A percentile compares a stretch with the other conserved stretches of the same genome.
Evolutionary conservation across 306 rosid species (phyloP).

Genomic region (Sechiopsis laciniata): DNA sequence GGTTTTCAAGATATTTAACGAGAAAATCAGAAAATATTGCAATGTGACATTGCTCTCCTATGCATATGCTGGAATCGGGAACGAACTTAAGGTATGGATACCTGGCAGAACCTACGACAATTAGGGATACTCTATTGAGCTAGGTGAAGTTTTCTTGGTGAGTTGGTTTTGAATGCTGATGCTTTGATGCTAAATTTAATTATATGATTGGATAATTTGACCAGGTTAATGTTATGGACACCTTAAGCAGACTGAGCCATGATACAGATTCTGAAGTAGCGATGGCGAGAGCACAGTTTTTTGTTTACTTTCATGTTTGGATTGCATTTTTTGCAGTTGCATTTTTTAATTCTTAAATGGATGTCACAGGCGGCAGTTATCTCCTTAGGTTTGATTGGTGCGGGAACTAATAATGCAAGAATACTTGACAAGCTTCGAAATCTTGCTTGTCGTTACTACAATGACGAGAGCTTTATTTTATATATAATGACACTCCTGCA

Average conservation of each 20-base stretch:
- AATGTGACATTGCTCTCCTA: conserved; percentile 92
- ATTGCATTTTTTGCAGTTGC: conserved; percentile 8
- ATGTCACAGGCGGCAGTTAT: conserved; percentile 81
- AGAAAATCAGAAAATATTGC: conserved; percentile 82
- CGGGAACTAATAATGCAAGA: conserved; percentile 97
- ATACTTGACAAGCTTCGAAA: conserved; percentile 97
- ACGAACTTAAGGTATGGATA: conserved; percentile 66
- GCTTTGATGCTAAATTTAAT: conserved; percentile 10
- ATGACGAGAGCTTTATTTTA: conserved; percentile 87
- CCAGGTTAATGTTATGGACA: conserved; percentile 98
- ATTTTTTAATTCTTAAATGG: conserved; percentile 23
- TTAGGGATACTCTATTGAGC: neutral
- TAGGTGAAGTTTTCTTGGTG: neutral
- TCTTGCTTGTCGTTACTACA: conserved; percentile 93
- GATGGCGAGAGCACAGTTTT: conserved; percentile 47
- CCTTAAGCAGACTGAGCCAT: conserved; percentile 88
- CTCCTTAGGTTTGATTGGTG: conserved; percentile 85
- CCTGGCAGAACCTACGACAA: too few species aligned
- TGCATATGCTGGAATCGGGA: conserved; percentile 99
- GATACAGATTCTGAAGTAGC: conserved; percentile 98
- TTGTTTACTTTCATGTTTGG: neutral
- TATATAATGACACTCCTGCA: conserved; percentile 51
- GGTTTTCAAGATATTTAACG: conserved; percentile 91
- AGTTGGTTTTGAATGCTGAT: neutral
- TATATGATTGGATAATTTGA: conserved; percentile 18